A percentile compares a stretch with the other conserved stretches of the same genome.
These are phyloP conservation scores for Clavispora santaluciae DNA, from an alignment of 805 yeast species.

Conservation along the genomic window DNA sequence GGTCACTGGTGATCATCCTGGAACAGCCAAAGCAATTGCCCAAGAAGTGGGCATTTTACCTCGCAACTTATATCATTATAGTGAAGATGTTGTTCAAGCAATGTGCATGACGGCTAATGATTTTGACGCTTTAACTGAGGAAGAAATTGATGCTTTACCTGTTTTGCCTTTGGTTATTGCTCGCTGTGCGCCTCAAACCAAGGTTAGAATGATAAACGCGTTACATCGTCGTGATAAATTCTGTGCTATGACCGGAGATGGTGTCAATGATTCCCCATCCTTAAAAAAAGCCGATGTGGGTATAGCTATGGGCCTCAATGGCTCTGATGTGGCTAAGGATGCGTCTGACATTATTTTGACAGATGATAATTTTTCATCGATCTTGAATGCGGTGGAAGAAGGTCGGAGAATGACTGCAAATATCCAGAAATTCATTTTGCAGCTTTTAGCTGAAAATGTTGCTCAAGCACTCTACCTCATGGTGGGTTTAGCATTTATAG, in stretches of 20 bases:
- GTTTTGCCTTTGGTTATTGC: conserved; percentile 75
- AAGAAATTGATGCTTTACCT: conserved; percentile 55
- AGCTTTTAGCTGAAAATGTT: conserved; percentile 25
- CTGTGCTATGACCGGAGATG: conserved; percentile 71
- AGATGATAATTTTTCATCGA: conserved; percentile 25
- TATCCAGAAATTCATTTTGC: conserved; percentile 18
- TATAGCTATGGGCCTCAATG: conserved; percentile 27
- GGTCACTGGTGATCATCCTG: conserved; percentile 20
- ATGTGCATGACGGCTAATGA: conserved; percentile 77
- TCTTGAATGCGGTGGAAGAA: conserved; percentile 25
- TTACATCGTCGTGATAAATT: conserved; percentile 41
- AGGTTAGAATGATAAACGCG: conserved; percentile 78
- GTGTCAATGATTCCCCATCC: conserved; percentile 27
- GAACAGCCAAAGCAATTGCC: conserved; percentile 19
- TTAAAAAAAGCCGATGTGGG: conserved; percentile 26
- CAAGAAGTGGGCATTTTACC: conserved; percentile 23
- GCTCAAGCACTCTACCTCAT: conserved; percentile 59
- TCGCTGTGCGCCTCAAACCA: conserved; percentile 78
- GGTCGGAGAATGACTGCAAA: conserved; percentile 20
- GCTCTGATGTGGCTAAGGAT: conserved; percentile 26
- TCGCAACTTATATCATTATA: conserved; percentile 48
- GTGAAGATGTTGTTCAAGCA: conserved; percentile 50
- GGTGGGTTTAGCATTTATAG: conserved; percentile 71
- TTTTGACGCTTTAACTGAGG: conserved; percentile 60
- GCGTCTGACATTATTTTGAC: conserved; percentile 25